Conservation (phyloP, 768 basidiomycete species). For the Amanita molliuscula region DNA sequence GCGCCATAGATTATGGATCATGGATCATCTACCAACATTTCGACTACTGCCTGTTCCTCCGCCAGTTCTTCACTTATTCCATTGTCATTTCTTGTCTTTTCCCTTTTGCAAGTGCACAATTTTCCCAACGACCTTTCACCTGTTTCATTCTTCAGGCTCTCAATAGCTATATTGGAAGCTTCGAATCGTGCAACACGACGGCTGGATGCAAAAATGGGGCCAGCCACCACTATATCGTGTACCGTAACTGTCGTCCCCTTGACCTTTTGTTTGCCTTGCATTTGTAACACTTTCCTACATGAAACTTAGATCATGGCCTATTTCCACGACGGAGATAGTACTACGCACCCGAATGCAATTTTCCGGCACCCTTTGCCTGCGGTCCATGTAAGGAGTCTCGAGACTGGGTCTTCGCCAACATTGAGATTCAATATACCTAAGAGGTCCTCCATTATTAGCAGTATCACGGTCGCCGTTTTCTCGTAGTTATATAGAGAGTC, state of each 20-base stretch:
- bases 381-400: slow-evolving; percentile 61
- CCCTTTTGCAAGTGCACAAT: slow-evolving; percentile 26
- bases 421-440: slow-evolving; percentile 48
- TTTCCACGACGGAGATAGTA: slow-evolving; percentile 1
- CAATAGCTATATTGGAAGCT: slow-evolving; percentile 52
- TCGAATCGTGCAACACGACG: slow-evolving; percentile 55
- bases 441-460: slow-evolving; percentile 57
- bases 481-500: slow-evolving; percentile 74
- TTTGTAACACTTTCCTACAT: slow-evolving; percentile 14
- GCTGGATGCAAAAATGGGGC: slow-evolving; percentile 51
- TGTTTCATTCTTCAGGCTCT: slow-evolving; percentile 35
- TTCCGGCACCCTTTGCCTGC: slow-evolving; percentile 45
- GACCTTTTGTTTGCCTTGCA: slow-evolving; percentile 10
- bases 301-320: neutral
- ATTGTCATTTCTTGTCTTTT: slow-evolving; percentile 4
- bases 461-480: slow-evolving; percentile 47
- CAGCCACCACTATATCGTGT: slow-evolving; percentile 45
- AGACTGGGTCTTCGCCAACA: slow-evolving; percentile 61
- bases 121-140: slow-evolving; percentile 33
- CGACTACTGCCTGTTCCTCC: slow-evolving; percentile 5
- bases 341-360: slow-evolving; percentile 19
- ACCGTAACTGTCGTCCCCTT: slow-evolving; percentile 49
- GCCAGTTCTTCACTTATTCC: slow-evolving; percentile 1
- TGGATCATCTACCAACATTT: slow-evolving; percentile 9
- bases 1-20: neutral